Conservation (phyloP, 805 yeast species). For the Saccharomycopsis oosterbeekiorum region DNA sequence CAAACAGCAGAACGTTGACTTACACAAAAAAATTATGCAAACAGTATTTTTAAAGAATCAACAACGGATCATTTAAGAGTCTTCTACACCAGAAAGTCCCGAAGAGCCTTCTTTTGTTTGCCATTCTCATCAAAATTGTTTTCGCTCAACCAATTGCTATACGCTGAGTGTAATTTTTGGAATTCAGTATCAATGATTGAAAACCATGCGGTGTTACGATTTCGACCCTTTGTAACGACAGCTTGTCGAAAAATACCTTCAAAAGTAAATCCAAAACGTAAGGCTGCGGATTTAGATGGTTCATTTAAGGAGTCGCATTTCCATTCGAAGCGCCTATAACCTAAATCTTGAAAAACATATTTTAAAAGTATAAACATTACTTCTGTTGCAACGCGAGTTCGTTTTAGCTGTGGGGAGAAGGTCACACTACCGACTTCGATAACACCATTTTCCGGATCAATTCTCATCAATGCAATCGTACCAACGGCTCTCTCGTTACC, state of each 20-base stretch:
- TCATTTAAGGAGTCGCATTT: constrained; percentile 26
- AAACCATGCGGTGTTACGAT: constrained; percentile 27
- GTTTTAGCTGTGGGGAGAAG: constrained; percentile 16
- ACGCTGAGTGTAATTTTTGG: constrained; percentile 21
- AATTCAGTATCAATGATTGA: constrained; percentile 26
- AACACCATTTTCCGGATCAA: constrained; percentile 23
- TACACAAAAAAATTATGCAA: neutral
- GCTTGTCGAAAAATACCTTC: constrained; percentile 27
- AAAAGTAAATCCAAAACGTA: constrained; percentile 25
- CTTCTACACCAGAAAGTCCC: constrained; percentile 1
- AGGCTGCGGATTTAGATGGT: constrained; percentile 26
- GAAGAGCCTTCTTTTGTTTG: constrained; percentile 1
- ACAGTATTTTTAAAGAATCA: neutral
- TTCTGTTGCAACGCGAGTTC: constrained; percentile 26
- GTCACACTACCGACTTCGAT: constrained; percentile 26
- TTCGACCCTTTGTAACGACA: constrained; percentile 23
- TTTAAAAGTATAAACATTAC: constrained; percentile 24
- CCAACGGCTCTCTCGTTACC: constrained; percentile 23
- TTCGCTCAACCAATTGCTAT: constrained; percentile 23
- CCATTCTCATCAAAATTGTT: constrained; percentile 22
- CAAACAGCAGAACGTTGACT: no score
- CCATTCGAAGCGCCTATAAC: constrained; percentile 29
- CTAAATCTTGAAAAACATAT: constrained; percentile 24
- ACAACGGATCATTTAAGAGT: neutral
- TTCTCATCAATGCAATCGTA: constrained; percentile 21